Evolutionary conservation across 2,329 filamentous ascomycete genomes (phyloP).

Genomic region (Aspergillus pseudoglaucus): DNA sequence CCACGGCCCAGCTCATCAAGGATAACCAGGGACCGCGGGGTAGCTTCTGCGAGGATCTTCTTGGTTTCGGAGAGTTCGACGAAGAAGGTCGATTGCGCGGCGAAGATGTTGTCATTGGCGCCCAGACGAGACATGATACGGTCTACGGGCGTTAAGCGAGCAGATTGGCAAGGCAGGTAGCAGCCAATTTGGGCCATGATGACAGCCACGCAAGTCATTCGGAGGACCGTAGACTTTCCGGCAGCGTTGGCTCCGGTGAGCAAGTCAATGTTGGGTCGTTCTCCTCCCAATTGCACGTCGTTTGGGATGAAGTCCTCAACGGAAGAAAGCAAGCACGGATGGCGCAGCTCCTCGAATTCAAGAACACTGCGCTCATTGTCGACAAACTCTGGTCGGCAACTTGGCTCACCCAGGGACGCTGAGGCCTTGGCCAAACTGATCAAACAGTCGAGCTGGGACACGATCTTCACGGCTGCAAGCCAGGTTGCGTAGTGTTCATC

Average conservation of each 20-base stretch:
- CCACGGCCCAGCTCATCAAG: slow-evolving; percentile 93
- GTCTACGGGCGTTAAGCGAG: slow-evolving; percentile 81
- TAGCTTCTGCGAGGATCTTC: slow-evolving; percentile 93
- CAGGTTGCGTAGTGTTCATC: slow-evolving; percentile 79
- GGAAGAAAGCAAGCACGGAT: slow-evolving; percentile 87
- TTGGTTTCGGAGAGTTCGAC: slow-evolving; percentile 96
- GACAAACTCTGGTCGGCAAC: slow-evolving; percentile 82
- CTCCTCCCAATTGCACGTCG: slow-evolving; percentile 78
- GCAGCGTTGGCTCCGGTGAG: slow-evolving; percentile 95
- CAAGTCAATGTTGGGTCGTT: slow-evolving; percentile 74
- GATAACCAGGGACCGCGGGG: slow-evolving; percentile 88
- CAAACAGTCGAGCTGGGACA: slow-evolving; percentile 89
- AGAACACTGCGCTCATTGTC: slow-evolving; percentile 77
- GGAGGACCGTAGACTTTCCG: slow-evolving; percentile 90
- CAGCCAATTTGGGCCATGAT: slow-evolving; percentile 98
- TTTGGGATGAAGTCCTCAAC: slow-evolving; percentile 96
- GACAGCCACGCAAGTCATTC: slow-evolving; percentile 95
- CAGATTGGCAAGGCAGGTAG: slow-evolving; percentile 76
- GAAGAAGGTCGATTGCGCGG: slow-evolving; percentile 95
- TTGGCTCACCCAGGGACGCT: slow-evolving; percentile 71
- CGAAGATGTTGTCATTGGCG: slow-evolving; percentile 98
- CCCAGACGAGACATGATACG: slow-evolving; percentile 98
- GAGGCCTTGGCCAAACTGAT: slow-evolving; percentile 90
- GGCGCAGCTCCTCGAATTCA: slow-evolving; percentile 87
- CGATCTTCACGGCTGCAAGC: slow-evolving; percentile 82